phyloP scores from a whole-genome alignment of 176 grass and related monocot species.

The Avena atlantica region DNA sequence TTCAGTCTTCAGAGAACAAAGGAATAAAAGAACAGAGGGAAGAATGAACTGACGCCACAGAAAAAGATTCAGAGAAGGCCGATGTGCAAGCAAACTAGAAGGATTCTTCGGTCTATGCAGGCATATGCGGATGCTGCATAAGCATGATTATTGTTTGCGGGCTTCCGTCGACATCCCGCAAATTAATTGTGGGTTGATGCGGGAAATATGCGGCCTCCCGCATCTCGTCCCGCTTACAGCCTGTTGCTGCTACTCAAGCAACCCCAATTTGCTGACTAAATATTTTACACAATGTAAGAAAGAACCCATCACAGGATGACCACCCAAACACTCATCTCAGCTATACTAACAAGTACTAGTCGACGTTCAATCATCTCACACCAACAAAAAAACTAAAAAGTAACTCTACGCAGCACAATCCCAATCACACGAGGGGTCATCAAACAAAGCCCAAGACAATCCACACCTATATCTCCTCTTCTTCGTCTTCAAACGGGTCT shows the following conservation, averaged over 20 bases:
- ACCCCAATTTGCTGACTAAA: background rate
- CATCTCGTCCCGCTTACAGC: no score
- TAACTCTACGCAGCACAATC: background rate
- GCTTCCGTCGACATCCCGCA: no score
- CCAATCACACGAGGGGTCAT: background rate
- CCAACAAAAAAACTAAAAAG: background rate
- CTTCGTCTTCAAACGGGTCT: conserved; percentile 95
- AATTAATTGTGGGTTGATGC: no score
- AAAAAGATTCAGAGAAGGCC: no score
- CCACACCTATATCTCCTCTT: conserved; percentile 72
- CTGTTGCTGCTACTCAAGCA: background rate
- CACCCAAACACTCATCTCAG: background rate
- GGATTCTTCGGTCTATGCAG: no score
- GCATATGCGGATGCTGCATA: no score
- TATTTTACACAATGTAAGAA: background rate
- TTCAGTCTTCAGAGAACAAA: no score
- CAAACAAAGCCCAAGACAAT: background rate
- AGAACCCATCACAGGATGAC: background rate
- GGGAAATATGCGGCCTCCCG: no score
- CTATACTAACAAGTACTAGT: background rate
- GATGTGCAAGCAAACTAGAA: no score
- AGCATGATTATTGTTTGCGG: no score
- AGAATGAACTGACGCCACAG: no score
- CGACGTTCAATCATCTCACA: background rate
- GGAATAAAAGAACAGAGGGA: no score